Conservation (phyloP, 179 eudicot species). For the Spergularia azorica region DNA sequence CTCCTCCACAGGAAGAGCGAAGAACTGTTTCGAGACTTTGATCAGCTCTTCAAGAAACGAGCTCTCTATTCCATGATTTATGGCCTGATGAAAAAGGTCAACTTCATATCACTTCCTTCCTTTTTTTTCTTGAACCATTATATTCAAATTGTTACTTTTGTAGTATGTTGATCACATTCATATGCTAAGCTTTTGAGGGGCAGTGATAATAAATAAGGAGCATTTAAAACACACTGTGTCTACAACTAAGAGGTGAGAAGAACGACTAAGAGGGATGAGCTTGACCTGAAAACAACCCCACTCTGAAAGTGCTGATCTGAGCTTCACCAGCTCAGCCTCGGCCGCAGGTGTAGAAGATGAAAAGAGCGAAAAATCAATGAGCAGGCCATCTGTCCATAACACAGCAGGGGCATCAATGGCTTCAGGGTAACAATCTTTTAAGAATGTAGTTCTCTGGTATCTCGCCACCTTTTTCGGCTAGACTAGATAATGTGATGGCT, state of each 20-base stretch:
- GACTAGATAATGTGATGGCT: slow-evolving; percentile 13
- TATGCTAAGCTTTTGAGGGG: too few species aligned
- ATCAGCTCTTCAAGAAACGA: background rate
- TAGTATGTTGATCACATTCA: too few species aligned
- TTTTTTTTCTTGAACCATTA: too few species aligned
- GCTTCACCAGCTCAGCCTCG: slow-evolving; percentile 22
- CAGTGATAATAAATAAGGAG: too few species aligned
- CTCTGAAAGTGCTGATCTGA: slow-evolving; percentile 36
- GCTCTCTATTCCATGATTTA: background rate
- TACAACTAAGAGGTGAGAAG: too few species aligned
- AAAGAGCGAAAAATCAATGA: slow-evolving; percentile 30
- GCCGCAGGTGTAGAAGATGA: slow-evolving; percentile 14
- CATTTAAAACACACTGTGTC: too few species aligned
- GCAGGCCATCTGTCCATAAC: slow-evolving; percentile 22
- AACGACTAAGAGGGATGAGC: background rate
- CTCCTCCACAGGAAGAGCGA: slow-evolving; percentile 4
- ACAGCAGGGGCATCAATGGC: slow-evolving; percentile 13
- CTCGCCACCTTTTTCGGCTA: slow-evolving; percentile 16
- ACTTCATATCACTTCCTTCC: too few species aligned
- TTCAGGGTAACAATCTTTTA: slow-evolving; percentile 16
- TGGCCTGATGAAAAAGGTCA: background rate
- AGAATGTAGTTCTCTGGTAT: slow-evolving; percentile 31
- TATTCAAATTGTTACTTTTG: too few species aligned
- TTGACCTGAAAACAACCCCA: slow-evolving; percentile 57
- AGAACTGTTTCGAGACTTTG: slow-evolving; percentile 9